A percentile compares a stretch with the other conserved stretches of the same genome.
These are phyloP conservation scores for Maudiozyma serrabonitensis DNA, from an alignment of 805 yeast species.

Conservation along the genomic window DNA sequence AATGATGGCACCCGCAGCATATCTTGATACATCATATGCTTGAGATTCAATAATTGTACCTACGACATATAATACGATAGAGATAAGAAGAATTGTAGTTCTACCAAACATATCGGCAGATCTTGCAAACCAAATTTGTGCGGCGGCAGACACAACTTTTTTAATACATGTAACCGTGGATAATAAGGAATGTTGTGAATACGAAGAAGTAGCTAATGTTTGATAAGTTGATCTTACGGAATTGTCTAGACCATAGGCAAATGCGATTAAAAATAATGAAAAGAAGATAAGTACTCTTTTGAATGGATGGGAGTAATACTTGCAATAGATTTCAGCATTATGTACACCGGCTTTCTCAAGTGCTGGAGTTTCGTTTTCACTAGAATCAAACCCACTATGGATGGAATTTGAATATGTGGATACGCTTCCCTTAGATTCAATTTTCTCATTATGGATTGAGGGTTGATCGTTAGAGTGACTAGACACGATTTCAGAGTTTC, in stretches of 20 bases:
- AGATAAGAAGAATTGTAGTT: conserved; percentile 35
- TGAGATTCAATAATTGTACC: conserved; percentile 48
- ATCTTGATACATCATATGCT: conserved; percentile 39
- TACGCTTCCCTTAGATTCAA: not conserved
- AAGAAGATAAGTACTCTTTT: conserved; percentile 37
- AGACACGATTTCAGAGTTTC: too few species aligned
- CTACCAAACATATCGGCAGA: conserved; percentile 48
- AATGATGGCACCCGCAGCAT: conserved; percentile 46
- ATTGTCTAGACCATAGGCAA: conserved; percentile 50
- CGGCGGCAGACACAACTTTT: conserved; percentile 49
- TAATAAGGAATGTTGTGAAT: conserved; percentile 37
- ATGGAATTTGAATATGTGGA: not conserved
- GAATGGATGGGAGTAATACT: conserved; percentile 36
- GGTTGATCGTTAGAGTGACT: too few species aligned
- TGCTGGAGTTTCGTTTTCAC: conserved; percentile 24
- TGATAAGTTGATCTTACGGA: conserved; percentile 36
- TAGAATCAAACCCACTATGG: not conserved
- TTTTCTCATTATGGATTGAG: not conserved
- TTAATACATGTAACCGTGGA: conserved; percentile 44
- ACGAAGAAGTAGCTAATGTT: conserved; percentile 41
- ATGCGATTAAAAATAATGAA: conserved; percentile 45
- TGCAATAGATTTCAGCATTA: conserved; percentile 43
- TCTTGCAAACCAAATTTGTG: conserved; percentile 48
- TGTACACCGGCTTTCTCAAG: conserved; percentile 31
- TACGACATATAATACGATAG: conserved; percentile 39